phyloP scores from a whole-genome alignment of 139 green algal species.

The Mesostigma viride region DNA sequence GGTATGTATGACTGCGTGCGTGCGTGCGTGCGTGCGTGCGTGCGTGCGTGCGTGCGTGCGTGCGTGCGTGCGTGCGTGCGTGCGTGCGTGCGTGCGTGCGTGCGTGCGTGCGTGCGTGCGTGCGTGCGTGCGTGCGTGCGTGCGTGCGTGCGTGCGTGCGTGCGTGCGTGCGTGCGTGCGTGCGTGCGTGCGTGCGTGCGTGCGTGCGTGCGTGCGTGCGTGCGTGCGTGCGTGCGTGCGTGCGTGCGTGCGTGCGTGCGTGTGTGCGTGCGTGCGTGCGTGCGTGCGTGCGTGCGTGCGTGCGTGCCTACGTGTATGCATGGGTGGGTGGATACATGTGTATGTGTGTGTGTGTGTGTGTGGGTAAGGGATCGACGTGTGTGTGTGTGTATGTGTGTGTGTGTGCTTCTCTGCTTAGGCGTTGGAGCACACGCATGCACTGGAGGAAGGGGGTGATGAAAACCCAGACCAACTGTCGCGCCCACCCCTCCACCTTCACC shows the following conservation, averaged over 20 bases:
- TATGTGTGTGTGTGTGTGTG: no score
- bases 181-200: neutral
- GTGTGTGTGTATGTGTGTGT: no score
- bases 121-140: neutral
- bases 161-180: slow-evolving; percentile 1
- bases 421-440: no score
- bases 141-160: neutral
- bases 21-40: neutral
- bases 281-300: slow-evolving; percentile 6
- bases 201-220: slow-evolving; percentile 1
- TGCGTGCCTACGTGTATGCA: no score
- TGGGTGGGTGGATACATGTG: no score
- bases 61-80: neutral
- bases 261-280: slow-evolving; percentile 11
- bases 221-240: slow-evolving; percentile 1
- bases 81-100: neutral
- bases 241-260: neutral
- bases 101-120: slow-evolving; percentile 3
- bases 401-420: no score
- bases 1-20: no score
- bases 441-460: no score
- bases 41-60: slow-evolving; percentile 1
- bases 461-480: no score
- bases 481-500: no score
- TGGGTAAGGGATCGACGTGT: no score